Evolutionary conservation across 176 grass and related monocot species (phyloP).

Genomic region (Carex littledalei): DNA sequence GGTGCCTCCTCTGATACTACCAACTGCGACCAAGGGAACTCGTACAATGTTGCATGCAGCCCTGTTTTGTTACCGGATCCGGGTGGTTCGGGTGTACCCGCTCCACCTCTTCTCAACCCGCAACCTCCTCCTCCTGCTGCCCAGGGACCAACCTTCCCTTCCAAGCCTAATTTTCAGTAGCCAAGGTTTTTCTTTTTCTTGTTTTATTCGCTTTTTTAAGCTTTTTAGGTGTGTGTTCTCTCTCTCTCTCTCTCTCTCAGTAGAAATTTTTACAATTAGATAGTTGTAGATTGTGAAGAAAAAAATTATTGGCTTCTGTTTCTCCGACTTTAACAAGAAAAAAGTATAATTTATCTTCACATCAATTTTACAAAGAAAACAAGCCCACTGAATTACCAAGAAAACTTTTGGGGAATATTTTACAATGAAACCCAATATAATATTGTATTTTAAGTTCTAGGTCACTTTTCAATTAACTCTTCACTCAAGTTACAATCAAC

Average conservation of each 20-base stretch:
- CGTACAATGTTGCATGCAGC: neutral
- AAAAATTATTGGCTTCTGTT: neutral
- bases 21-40: neutral
- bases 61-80: constrained; percentile 5
- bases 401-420: neutral
- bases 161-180: constrained; percentile 2
- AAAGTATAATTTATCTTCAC: neutral
- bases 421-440: neutral
- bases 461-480: neutral
- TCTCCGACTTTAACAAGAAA: neutral
- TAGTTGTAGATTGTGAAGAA: neutral
- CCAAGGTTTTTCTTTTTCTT: neutral
- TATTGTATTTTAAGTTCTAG: neutral
- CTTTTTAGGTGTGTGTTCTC: neutral
- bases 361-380: neutral
- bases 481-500: neutral
- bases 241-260: neutral
- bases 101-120: constrained; percentile 14
- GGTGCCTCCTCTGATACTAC: neutral
- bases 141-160: neutral
- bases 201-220: neutral
- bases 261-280: neutral
- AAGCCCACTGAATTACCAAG: neutral
- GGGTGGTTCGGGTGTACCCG: neutral
- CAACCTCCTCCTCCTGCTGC: neutral